These are phyloP conservation scores for Diaporthe vexans DNA, from an alignment of 2,329 filamentous ascomycete genomes.

Conservation along the genomic window DNA sequence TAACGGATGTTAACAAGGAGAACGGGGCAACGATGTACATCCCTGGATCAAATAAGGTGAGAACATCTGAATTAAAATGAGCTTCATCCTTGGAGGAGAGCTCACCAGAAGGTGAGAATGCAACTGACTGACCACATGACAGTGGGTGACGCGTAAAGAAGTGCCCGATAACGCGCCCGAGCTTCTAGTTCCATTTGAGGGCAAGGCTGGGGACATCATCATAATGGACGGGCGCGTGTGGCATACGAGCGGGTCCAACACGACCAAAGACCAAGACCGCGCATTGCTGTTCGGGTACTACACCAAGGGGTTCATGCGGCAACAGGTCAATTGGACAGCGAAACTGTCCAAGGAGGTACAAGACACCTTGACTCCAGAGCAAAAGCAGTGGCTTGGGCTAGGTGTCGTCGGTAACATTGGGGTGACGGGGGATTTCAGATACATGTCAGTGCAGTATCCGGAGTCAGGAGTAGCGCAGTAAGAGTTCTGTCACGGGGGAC, in stretches of 20 bases:
- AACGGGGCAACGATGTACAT: constrained; percentile 49
- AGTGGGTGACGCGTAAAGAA: constrained; percentile 38
- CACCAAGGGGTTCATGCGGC: constrained; percentile 48
- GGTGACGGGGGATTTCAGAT: constrained; percentile 40
- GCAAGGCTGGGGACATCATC: constrained; percentile 50
- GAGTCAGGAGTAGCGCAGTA: neutral
- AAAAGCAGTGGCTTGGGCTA: constrained; percentile 49
- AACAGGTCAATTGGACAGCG: constrained; percentile 52
- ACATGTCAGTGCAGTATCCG: constrained; percentile 41
- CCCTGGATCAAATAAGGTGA: constrained; percentile 42
- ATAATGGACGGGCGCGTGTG: constrained; percentile 52
- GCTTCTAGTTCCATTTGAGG: constrained; percentile 50
- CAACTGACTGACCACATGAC: fast-evolving
- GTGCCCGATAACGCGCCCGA: constrained; percentile 46
- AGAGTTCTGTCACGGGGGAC: neutral
- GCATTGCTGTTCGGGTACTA: constrained; percentile 53
- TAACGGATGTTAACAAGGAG: constrained; percentile 49
- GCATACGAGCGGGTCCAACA: constrained; percentile 52
- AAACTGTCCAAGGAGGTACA: constrained; percentile 49
- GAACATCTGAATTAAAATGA: neutral
- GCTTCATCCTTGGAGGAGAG: no score
- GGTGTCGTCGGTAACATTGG: constrained; percentile 42
- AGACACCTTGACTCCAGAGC: constrained; percentile 44
- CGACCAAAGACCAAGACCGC: constrained; percentile 49
- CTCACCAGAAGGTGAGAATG: no score